A percentile compares a stretch with the other conserved stretches of the same genome.
Evolutionary conservation across 345 rosid species (phyloP).

Genomic region (Hibiscus tridactylites): DNA sequence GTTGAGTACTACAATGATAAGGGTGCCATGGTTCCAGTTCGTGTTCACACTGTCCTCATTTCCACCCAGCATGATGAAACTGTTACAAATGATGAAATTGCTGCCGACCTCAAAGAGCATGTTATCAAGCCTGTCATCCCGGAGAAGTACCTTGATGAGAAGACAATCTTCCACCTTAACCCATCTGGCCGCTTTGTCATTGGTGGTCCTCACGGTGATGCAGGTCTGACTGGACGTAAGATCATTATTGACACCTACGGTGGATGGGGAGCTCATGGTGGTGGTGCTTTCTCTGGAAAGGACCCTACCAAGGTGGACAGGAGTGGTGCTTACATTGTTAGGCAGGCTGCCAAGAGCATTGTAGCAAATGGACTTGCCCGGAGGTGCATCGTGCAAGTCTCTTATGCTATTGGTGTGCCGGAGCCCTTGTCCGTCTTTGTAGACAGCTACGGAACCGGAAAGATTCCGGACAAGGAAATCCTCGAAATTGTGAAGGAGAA

Average conservation of each 20-base stretch:
- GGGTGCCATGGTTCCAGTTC: constrained; percentile 72
- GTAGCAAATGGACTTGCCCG: constrained; percentile 62
- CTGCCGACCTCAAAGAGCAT: constrained; percentile 76
- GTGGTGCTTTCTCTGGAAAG: constrained; percentile 79
- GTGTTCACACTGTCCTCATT: constrained; percentile 69
- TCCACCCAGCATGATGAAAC: constrained; percentile 75
- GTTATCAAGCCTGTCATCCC: constrained; percentile 71
- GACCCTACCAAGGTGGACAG: constrained; percentile 77
- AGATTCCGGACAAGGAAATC: constrained; percentile 73
- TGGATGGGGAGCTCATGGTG: constrained; percentile 80
- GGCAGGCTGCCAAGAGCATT: constrained; percentile 84
- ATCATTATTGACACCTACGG: constrained; percentile 72
- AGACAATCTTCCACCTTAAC: constrained; percentile 82
- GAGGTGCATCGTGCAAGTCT: constrained; percentile 62
- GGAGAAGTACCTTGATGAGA: constrained; percentile 75
- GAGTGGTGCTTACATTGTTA: constrained; percentile 75
- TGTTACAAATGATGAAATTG: constrained; percentile 70
- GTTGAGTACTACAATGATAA: constrained; percentile 62
- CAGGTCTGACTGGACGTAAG: constrained; percentile 69
- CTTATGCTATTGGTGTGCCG: constrained; percentile 67
- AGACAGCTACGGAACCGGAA: constrained; percentile 59
- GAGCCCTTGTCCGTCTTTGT: constrained; percentile 65
- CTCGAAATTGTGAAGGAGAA: constrained; percentile 74
- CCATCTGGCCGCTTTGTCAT: constrained; percentile 79
- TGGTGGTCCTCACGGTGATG: constrained; percentile 76